Percentiles rank a stretch among this genome's conserved stretches.
These are phyloP conservation scores for Carex myosuroides DNA, from an alignment of 176 grass and related monocot species.

Conservation along the genomic window DNA sequence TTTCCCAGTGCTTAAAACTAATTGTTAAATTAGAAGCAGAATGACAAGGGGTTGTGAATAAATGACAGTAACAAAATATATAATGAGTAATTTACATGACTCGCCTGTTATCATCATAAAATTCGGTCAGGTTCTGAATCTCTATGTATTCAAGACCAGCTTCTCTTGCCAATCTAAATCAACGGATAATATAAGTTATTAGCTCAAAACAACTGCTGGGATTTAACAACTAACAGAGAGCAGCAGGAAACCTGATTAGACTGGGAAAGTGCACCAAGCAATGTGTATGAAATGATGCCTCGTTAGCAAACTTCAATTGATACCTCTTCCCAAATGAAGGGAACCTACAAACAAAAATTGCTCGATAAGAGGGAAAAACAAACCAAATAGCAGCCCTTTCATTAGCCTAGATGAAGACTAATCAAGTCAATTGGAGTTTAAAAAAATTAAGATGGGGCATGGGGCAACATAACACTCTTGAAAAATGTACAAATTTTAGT, in stretches of 20 bases:
- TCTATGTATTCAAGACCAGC: conserved; percentile 88
- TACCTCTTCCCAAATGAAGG: conserved; percentile 87
- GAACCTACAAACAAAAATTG: conserved; percentile 46
- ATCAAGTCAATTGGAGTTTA: neutral
- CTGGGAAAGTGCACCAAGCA: conserved; percentile 87
- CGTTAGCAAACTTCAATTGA: conserved; percentile 86
- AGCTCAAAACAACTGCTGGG: neutral
- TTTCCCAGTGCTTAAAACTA: neutral
- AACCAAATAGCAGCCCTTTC: neutral
- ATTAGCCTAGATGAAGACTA: neutral
- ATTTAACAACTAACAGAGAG: conserved; percentile 3
- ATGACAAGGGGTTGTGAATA: neutral
- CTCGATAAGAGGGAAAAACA: conserved; percentile 13
- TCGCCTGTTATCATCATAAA: conserved; percentile 99
- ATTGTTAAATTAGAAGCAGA: conserved; percentile 6
- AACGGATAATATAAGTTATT: conserved; percentile 18
- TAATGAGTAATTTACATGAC: neutral
- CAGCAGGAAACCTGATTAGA: conserved; percentile 58
- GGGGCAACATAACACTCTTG: neutral
- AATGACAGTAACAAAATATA: conserved; percentile 1
- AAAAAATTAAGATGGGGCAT: neutral
- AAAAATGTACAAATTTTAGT: neutral
- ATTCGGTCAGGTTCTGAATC: conserved; percentile 88
- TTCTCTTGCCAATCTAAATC: conserved; percentile 82
- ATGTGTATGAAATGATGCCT: conserved; percentile 54